phyloP scores from a whole-genome alignment of 768 basidiomycete genomes.

The Tephrocybe sp. region DNA sequence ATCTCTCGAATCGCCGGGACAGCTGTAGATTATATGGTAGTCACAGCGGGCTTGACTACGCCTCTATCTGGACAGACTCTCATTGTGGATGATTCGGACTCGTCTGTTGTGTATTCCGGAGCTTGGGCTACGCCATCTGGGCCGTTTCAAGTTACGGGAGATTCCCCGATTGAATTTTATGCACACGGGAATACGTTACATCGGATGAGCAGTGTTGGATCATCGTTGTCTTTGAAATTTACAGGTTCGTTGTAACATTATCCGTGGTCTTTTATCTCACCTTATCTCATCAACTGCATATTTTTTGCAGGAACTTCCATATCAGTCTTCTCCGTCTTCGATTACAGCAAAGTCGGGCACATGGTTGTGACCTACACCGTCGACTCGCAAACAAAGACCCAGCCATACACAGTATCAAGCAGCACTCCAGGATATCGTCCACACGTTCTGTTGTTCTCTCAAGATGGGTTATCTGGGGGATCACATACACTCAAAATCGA shows the following conservation, averaged over 20 bases:
- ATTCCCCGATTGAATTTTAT: background rate
- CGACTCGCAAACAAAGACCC: background rate
- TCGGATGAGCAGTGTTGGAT: background rate
- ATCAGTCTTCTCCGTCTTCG: conserved; percentile 1
- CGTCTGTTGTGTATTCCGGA: background rate
- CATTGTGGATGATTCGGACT: conserved; percentile 21
- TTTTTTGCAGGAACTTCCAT: background rate
- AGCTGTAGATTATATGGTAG: conserved; percentile 23
- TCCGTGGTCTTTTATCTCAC: background rate
- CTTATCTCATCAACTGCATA: background rate
- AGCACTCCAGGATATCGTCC: background rate
- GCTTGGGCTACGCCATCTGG: background rate
- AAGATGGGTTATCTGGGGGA: background rate
- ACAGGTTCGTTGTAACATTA: background rate
- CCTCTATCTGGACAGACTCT: conserved; percentile 16
- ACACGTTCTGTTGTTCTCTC: background rate
- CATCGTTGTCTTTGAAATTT: background rate
- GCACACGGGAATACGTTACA: background rate
- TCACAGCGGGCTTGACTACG: conserved; percentile 21
- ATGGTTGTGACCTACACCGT: background rate
- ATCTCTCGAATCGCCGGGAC: conserved; percentile 21
- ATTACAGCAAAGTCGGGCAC: background rate
- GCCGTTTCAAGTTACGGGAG: background rate
- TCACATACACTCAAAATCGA: conserved; percentile 7
- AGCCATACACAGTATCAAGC: background rate